Base-by-base conservation (phyloP, 2,329 filamentous ascomycete genomes). In the Neopestalotiopsis rosae region DNA sequence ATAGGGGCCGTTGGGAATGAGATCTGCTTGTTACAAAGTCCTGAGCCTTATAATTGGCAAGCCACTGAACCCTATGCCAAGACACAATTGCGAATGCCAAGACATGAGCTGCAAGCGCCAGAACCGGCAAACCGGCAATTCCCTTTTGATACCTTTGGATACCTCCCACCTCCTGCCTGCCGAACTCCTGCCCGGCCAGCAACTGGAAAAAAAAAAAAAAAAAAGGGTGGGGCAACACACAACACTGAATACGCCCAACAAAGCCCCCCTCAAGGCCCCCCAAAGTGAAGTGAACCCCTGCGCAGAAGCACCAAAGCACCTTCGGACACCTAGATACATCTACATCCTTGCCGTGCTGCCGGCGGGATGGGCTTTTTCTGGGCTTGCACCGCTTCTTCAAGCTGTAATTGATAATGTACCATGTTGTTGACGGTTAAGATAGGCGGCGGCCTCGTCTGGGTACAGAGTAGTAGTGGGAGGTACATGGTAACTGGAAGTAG, bases 81-180 rank as follows among this genome's bases (percentile, higher is more conserved):
- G 57, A 59, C 45, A 59, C 24, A 28, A 20, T n/a, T 52, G 45
- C 45, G 17, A 52, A 52, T 61, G 59, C 59, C 59, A 61, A 61
- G 59, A 52, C 20, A 64, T 20, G 10, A 49, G 38, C 61, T 49
- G 61, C 34, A 38, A 64, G 61, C 61, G 20, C 34, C 61, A 45
- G 28, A 45, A 64, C 20, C 61, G 61, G 61, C 61, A 64, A 64
- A 24, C 28, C 61, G 61, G 61, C 61, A 64, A 17, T 49, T 49
- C 38, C 14, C 28, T n/a, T 24, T 13, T 38, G 34, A 38, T 38
- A 38, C 34, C 34, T 10, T 38, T 10, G 6, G 6, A 38, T 7
- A 38, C 10, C 34, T 28, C 34, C n/a, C 59, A 38, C 28, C 30
- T 24, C 28, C 38, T 40, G 59, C 59, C 3, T n/a, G 1, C 17